These are phyloP conservation scores for Eimeria necatrix DNA, from an alignment of 169 alveolate genomes.

Conservation along the genomic window DNA sequence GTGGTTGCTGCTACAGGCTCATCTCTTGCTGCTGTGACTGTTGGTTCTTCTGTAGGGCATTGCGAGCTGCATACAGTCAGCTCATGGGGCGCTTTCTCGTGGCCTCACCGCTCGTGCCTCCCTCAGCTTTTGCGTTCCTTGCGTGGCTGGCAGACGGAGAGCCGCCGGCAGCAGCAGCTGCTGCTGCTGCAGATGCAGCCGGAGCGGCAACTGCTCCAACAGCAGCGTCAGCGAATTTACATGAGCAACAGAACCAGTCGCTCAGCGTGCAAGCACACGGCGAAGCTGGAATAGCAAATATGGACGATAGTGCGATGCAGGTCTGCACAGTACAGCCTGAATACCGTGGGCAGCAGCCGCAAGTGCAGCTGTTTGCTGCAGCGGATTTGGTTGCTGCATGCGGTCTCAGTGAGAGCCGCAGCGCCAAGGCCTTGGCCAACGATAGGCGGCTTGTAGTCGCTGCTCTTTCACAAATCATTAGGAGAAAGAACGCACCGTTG, in stretches of 20 bases:
- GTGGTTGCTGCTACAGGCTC: background rate
- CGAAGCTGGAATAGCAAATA: background rate
- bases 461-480: slow-evolving; percentile 15
- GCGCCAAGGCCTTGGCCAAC: background rate
- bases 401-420: background rate
- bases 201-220: slow-evolving; percentile 31
- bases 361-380: background rate
- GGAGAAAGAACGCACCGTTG: background rate
- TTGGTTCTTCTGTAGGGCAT: background rate
- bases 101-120: slow-evolving; percentile 36
- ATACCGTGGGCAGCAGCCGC: background rate
- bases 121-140: slow-evolving; percentile 29
- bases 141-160: slow-evolving; percentile 59
- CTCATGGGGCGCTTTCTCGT: slow-evolving; percentile 41
- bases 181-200: slow-evolving; percentile 41
- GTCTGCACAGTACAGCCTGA: background rate
- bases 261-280: background rate
- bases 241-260: background rate
- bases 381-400: slow-evolving; percentile 22
- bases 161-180: slow-evolving; percentile 35
- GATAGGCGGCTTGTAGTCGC: slow-evolving; percentile 28
- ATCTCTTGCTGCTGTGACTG: slow-evolving; percentile 12
- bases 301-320: background rate
- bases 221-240: background rate
- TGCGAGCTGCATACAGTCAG: slow-evolving; percentile 57